phyloP scores from a whole-genome alignment of 2,329 filamentous ascomycete genomes.

The Monilinia fructicola region DNA sequence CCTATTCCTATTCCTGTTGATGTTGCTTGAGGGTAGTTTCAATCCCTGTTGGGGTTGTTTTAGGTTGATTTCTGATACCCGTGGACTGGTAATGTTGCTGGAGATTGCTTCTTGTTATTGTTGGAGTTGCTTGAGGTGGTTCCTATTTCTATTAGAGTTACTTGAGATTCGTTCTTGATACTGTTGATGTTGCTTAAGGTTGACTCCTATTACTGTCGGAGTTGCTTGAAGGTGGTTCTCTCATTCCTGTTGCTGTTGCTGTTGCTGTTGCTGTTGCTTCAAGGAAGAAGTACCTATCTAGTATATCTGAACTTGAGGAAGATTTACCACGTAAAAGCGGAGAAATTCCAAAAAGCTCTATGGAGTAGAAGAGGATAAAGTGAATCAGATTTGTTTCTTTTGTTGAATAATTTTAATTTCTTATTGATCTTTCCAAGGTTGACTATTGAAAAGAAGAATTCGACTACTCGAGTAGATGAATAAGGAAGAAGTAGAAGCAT shows the following conservation, averaged over 20 bases:
- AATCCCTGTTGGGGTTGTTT: too few species aligned
- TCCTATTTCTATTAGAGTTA: too few species aligned
- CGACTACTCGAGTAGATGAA: too few species aligned
- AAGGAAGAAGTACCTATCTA: conserved; percentile 3
- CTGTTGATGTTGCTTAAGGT: neutral
- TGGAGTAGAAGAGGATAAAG: conserved; percentile 3
- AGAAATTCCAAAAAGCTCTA: neutral
- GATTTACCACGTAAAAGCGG: conserved; percentile 4
- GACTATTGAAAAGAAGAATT: neutral
- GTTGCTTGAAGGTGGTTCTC: neutral
- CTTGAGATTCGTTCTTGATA: too few species aligned
- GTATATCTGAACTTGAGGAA: neutral
- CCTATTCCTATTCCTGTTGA: too few species aligned
- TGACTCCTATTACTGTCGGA: too few species aligned
- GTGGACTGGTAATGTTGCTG: too few species aligned
- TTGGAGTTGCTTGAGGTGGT: too few species aligned
- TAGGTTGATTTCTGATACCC: too few species aligned
- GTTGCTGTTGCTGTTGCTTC: neutral
- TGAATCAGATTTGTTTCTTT: neutral
- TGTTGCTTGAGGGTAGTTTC: too few species aligned
- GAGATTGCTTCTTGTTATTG: too few species aligned
- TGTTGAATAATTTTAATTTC: neutral
- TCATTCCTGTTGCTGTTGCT: too few species aligned
- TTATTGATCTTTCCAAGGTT: neutral
- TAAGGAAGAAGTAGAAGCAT: neutral